These are phyloP conservation scores for Fusarium odoratissimum DNA, from an alignment of 2,329 filamentous ascomycete species.

Conservation along the genomic window DNA sequence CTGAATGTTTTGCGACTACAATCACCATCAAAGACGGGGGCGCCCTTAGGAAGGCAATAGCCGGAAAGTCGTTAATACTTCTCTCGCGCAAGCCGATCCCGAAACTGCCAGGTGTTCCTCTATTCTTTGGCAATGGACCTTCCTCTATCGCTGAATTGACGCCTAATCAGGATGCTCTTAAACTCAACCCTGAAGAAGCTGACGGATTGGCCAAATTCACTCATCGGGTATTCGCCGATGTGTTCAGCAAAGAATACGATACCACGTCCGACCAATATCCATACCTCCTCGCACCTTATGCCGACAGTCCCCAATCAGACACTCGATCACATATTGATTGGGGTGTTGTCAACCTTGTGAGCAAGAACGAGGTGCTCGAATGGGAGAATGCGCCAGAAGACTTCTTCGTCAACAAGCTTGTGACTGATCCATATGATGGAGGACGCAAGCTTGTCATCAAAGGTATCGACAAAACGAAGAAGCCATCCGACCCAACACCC, in stretches of 20 bases:
- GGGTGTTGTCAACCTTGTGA: conserved; percentile 61
- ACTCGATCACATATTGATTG: conserved; percentile 66
- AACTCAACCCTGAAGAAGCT: conserved; percentile 57
- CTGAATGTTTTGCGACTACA: conserved; percentile 69
- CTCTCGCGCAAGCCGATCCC: conserved; percentile 76
- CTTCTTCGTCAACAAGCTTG: conserved; percentile 65
- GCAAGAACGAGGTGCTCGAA: conserved; percentile 48
- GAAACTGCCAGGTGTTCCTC: conserved; percentile 71
- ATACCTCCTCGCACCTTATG: conserved; percentile 81
- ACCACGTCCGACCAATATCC: conserved; percentile 72
- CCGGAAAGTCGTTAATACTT: conserved; percentile 74
- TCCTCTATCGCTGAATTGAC: conserved; percentile 68
- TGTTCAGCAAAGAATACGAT: conserved; percentile 90
- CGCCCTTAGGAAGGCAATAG: conserved; percentile 61
- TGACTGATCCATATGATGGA: conserved; percentile 70
- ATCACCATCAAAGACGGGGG: conserved; percentile 68
- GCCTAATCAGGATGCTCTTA: conserved; percentile 57
- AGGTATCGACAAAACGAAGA: conserved; percentile 67
- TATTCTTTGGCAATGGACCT: conserved; percentile 76
- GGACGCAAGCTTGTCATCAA: conserved; percentile 69
- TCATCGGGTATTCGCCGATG: conserved; percentile 78
- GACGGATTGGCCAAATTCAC: conserved; percentile 77
- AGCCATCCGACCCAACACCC: conserved; percentile 74
- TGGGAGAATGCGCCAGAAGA: conserved; percentile 59
- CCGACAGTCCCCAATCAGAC: conserved; percentile 1